Conservation (phyloP, 148 eudicot genomes). For the Oxyria digyna region DNA sequence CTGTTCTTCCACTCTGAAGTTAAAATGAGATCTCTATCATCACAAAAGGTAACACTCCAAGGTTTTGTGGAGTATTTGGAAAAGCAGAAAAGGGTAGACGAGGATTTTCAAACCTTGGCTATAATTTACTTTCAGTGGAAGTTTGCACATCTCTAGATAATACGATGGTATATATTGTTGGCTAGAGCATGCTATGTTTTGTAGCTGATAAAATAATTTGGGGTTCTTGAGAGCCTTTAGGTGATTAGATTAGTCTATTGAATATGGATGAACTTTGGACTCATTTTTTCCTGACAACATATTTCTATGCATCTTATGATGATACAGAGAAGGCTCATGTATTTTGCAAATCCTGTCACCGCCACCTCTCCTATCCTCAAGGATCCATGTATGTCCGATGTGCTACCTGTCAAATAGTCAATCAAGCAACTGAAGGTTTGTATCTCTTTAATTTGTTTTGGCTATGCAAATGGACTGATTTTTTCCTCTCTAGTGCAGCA, state of each 20-base stretch:
- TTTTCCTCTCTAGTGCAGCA: background rate
- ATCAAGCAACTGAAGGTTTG: slow-evolving; percentile 74
- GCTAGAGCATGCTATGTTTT: background rate
- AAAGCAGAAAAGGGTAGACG: background rate
- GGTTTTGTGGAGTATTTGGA: background rate
- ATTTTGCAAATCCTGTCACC: slow-evolving; percentile 87
- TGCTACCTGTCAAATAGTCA: slow-evolving; percentile 65
- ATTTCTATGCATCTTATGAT: background rate
- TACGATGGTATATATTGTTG: slow-evolving; percentile 2
- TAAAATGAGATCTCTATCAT: background rate
- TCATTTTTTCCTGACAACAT: background rate
- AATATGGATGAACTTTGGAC: background rate
- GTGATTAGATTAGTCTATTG: background rate
- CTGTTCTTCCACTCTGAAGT: background rate
- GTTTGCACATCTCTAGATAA: no score
- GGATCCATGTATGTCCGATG: slow-evolving; percentile 69
- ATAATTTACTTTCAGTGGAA: no score
- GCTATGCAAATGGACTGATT: background rate
- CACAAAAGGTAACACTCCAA: background rate
- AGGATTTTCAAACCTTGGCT: no score
- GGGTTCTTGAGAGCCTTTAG: background rate
- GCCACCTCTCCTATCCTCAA: slow-evolving; percentile 54
- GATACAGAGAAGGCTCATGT: slow-evolving; percentile 67
- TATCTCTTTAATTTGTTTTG: background rate
- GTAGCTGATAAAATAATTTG: background rate